A percentile compares a stretch with the other conserved stretches of the same genome.
phyloP scores from a whole-genome alignment of 176 grass and related monocot genomes.

The Rhipidocladum racemiflorum region DNA sequence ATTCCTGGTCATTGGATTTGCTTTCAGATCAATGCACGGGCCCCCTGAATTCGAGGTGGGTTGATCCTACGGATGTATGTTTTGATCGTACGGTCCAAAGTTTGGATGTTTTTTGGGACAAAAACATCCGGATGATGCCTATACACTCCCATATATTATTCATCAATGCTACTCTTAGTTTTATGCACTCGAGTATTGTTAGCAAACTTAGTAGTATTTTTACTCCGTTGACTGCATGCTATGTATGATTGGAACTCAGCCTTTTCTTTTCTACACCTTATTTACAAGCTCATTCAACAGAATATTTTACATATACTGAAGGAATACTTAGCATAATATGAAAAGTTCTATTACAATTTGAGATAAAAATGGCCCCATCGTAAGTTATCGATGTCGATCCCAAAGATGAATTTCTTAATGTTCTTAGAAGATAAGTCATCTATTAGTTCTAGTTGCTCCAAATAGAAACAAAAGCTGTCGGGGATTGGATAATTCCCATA shows the following conservation, averaged over 20 bases:
- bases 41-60: too few relatives aligned
- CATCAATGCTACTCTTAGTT: slow-evolving; percentile 5
- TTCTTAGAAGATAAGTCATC: neutral
- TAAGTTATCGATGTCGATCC: neutral
- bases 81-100: too few relatives aligned
- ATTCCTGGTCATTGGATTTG: too few relatives aligned
- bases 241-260: neutral
- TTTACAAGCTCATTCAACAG: neutral
- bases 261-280: neutral
- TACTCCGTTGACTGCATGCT: neutral
- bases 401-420: neutral
- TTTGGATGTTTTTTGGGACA: too few relatives aligned
- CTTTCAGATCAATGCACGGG: too few relatives aligned
- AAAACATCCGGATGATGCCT: too few relatives aligned
- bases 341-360: neutral
- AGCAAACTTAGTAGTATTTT: neutral
- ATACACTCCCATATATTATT: too few relatives aligned
- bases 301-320: neutral
- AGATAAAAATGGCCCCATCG: neutral
- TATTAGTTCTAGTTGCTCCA: neutral
- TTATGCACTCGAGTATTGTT: neutral
- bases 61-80: too few relatives aligned
- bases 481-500: too few relatives aligned
- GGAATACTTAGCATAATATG: neutral
- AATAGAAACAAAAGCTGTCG: neutral